Evolutionary conservation across 139 green algal species (phyloP).

Genomic region (Chlamydomonas eustigma): DNA sequence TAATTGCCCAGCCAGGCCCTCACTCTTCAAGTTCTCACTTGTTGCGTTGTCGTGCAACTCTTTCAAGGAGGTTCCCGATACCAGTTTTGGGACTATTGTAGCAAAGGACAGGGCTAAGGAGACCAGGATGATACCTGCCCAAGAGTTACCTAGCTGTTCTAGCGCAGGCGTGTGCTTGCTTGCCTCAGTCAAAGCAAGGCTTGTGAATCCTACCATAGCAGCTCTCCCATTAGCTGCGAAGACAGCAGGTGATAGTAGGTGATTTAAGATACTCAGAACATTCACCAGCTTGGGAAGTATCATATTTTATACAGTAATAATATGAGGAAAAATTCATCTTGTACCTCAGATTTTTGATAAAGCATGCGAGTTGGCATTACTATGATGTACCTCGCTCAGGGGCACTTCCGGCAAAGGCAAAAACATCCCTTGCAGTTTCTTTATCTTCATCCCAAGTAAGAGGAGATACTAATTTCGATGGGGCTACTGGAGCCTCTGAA

Average conservation of each 20-base stretch:
- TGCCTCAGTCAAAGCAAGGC: constrained; percentile 37
- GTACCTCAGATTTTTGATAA: not conserved
- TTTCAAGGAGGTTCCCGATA: constrained; percentile 35
- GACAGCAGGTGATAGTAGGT: not conserved
- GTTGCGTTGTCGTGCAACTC: constrained; percentile 42
- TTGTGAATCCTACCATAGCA: constrained; percentile 49
- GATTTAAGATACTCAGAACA: not conserved
- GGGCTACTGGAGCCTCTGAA: not conserved
- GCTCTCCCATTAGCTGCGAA: constrained; percentile 36
- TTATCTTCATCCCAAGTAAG: constrained; percentile 24
- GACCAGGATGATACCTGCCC: constrained; percentile 22
- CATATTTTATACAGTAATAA: not conserved
- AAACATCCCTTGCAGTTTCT: constrained; percentile 26
- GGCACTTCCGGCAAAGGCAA: constrained; percentile 24
- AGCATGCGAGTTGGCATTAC: not conserved
- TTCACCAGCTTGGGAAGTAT: not conserved
- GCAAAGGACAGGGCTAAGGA: constrained; percentile 27
- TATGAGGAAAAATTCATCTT: not conserved
- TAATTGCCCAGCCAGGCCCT: not conserved
- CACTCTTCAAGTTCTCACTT: constrained; percentile 33
- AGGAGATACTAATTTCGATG: not conserved
- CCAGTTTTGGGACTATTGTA: constrained; percentile 46
- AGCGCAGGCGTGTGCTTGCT: constrained; percentile 24
- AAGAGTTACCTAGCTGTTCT: constrained; percentile 30
- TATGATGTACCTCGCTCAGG: constrained; percentile 25